These are phyloP conservation scores for Rosa lucieae DNA, from an alignment of 306 rosid genomes.

Conservation along the genomic window DNA sequence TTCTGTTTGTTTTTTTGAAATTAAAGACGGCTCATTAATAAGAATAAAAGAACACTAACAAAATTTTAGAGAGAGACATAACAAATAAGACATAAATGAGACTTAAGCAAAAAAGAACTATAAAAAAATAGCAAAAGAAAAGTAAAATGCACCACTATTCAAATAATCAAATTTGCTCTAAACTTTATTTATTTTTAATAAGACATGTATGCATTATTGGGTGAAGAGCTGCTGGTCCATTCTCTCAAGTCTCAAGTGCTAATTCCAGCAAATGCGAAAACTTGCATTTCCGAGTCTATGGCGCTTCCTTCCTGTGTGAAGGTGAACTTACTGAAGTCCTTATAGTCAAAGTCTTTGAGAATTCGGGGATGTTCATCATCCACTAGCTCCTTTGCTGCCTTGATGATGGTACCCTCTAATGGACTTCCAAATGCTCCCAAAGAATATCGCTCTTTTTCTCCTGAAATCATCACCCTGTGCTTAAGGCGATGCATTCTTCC, in stretches of 20 bases:
- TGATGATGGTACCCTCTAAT: slow-evolving; percentile 10
- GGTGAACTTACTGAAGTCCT: neutral
- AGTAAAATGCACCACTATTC: too few species aligned
- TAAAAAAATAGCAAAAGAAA: too few species aligned
- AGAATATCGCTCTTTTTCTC: slow-evolving; percentile 14
- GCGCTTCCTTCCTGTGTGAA: neutral
- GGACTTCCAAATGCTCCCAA: slow-evolving; percentile 16
- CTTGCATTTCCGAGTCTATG: slow-evolving; percentile 1
- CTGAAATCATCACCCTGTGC: slow-evolving; percentile 19
- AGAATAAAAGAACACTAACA: too few species aligned
- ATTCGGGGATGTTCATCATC: slow-evolving; percentile 15
- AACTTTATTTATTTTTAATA: neutral
- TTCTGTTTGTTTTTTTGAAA: too few species aligned
- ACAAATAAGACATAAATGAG: too few species aligned
- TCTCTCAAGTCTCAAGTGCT: neutral
- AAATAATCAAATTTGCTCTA: neutral
- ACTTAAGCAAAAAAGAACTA: too few species aligned
- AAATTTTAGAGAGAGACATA: too few species aligned
- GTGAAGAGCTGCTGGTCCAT: neutral
- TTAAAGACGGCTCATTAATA: too few species aligned
- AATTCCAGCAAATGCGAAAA: slow-evolving; percentile 15
- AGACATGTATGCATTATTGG: neutral
- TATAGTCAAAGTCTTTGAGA: neutral
- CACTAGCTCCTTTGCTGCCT: slow-evolving; percentile 12
- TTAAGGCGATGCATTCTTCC: slow-evolving; percentile 16